A percentile compares a stretch with the other conserved stretches of the same genome.
Conservation (phyloP, 208 protist genomes). For the Naegleria gruberi region DNA sequence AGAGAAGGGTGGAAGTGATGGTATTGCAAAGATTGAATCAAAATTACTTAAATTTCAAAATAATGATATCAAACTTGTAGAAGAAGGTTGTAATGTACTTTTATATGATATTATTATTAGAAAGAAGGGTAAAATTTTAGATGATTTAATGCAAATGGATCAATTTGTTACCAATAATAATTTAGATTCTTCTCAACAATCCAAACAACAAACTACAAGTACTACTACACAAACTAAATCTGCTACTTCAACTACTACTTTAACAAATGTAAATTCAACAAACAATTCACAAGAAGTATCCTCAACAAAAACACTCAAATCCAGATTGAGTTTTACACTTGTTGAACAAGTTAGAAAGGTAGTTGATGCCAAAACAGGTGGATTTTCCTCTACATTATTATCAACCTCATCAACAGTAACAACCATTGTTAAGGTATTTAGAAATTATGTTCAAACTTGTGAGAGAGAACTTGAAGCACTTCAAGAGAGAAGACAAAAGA, state of each 20-base stretch:
- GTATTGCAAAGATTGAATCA: not conserved
- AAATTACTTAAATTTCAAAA: not conserved
- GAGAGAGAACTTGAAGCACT: not conserved
- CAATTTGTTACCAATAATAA: not conserved
- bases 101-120: not conserved
- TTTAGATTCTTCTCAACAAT: too few relatives aligned
- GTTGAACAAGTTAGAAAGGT: not conserved
- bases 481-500: not conserved
- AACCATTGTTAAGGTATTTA: not conserved
- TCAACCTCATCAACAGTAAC: not conserved
- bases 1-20: not conserved
- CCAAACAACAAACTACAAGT: too few relatives aligned
- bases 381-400: not conserved
- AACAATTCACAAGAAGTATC: too few relatives aligned
- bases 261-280: too few relatives aligned
- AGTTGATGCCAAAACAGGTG: not conserved
- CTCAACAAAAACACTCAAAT: too few relatives aligned
- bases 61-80: not conserved
- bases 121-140: not conserved
- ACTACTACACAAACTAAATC: too few relatives aligned
- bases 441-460: not conserved
- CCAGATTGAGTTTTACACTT: too few relatives aligned
- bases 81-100: constrained; percentile 2
- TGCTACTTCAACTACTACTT: too few relatives aligned
- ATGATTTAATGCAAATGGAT: not conserved